Conservation (phyloP, 331 rosid genomes). For the Rosa hybrid region DNA sequence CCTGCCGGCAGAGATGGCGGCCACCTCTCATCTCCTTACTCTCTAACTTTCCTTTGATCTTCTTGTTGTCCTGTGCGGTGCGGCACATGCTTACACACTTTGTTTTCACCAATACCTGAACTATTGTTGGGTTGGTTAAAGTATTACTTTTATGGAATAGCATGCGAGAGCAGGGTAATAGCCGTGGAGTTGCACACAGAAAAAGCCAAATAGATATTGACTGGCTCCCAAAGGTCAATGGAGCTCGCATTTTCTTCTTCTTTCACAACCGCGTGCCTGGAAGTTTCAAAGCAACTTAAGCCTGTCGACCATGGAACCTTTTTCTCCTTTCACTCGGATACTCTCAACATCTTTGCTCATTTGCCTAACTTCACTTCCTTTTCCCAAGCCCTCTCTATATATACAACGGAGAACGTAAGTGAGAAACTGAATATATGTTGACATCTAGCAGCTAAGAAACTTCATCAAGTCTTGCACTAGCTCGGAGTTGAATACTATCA, state of each 20-base stretch:
- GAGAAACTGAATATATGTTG: neutral
- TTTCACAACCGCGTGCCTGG: neutral
- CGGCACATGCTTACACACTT: too few species aligned
- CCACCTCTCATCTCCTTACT: too few species aligned
- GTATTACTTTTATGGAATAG: neutral
- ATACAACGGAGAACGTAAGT: neutral
- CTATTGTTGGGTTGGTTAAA: neutral
- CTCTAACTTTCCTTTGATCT: too few species aligned
- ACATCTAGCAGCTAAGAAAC: neutral
- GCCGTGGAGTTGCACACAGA: neutral
- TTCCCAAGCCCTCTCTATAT: neutral
- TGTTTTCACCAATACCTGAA: too few species aligned
- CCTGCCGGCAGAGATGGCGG: too few species aligned
- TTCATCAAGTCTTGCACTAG: neutral
- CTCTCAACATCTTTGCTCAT: neutral
- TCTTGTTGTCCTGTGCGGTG: too few species aligned
- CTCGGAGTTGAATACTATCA: neutral
- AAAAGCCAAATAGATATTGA: neutral
- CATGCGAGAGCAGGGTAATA: neutral
- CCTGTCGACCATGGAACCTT: neutral
- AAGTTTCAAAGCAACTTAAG: constrained; percentile 18
- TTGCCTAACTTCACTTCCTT: neutral
- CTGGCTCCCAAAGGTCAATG: neutral
- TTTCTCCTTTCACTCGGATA: constrained; percentile 22
- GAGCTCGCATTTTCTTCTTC: neutral